Base-by-base conservation (phyloP, 345 rosid genomes). In the Dipteronia dyeriana region DNA sequence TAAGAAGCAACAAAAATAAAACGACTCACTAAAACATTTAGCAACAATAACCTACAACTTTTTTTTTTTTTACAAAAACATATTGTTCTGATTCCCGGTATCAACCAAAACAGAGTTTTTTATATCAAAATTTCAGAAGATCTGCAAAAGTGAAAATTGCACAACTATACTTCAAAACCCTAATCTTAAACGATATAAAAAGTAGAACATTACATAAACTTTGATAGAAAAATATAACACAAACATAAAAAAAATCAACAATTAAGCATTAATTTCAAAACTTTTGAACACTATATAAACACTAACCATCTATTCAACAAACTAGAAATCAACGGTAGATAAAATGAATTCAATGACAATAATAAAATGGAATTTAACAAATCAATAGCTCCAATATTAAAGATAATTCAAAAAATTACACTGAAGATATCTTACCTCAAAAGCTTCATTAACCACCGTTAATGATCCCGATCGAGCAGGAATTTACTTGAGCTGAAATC, bases 101-200 rank as follows among this genome's bases (percentile, higher is more conserved):
- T 64, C 54, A 16, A 29, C 45, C 3, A 63, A 73, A 43, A 25
- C 49, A 78, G 66, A 74, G 68, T 64, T 13, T 13, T 20, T 38
- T 11, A 14, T 13, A 59, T 12, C 53, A 59, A 72, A 41, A 39
- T 20, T 16, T 22, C 20, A 49, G 25, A 73, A 9, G 20, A 73
- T 47, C 45, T 1, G 8, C 7, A 25, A 23, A 75, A 41, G 39
- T 12, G 51, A 54, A 45, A 61, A 51, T 49, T 54, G 14, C 73
- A 73, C 26, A 64, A 29, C 38, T 26, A 54, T 8, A 79, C 3
- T 61, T 6, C 75, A 9, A 79, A 86, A 79, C 86, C 88, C 90
- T 87, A 81, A 75, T 79, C 69, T 81, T 25, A 43, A 62, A 74
- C 20, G 34, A 72, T 7, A 47, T 26, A 41, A 31, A 74, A 41